Evolutionary conservation across 208 protist genomes (phyloP).

Genomic region (Leishmania lainsoni): DNA sequence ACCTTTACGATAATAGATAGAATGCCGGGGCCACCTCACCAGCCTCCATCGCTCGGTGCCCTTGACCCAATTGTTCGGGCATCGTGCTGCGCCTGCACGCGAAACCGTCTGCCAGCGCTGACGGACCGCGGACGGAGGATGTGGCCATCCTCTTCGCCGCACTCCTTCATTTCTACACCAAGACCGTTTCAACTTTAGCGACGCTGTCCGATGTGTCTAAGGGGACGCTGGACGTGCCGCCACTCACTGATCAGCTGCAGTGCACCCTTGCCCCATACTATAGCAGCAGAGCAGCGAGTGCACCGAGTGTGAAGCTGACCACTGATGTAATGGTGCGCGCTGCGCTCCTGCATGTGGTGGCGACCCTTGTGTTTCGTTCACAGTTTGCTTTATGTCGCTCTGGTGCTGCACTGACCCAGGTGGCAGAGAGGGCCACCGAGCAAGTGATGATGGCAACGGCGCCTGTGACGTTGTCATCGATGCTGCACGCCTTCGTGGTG

Average conservation of each 20-base stretch:
- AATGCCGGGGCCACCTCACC: background rate
- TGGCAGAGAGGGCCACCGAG: background rate
- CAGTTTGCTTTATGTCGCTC: background rate
- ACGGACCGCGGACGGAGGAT: background rate
- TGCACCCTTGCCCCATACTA: background rate
- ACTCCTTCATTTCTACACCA: conserved; percentile 2
- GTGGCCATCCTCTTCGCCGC: conserved; percentile 7
- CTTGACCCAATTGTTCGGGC: conserved; percentile 2
- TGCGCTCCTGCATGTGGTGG: conserved; percentile 13
- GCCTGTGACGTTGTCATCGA: background rate
- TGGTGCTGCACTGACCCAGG: background rate
- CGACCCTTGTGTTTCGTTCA: background rate
- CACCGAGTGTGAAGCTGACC: background rate
- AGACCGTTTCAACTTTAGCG: background rate
- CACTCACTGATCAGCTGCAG: conserved; percentile 4
- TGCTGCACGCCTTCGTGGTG: conserved; percentile 4
- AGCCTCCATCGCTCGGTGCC: background rate
- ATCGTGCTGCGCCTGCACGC: background rate
- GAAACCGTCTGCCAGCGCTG: background rate
- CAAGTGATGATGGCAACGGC: background rate
- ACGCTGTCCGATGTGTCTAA: background rate
- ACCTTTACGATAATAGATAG: background rate
- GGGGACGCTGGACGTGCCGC: background rate
- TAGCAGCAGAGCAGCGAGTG: background rate
- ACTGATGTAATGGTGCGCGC: conserved; percentile 4